Percentiles rank a stretch among this genome's conserved stretches.
Evolutionary conservation across 345 rosid species (phyloP).

Genomic region (Trapa bicornis): DNA sequence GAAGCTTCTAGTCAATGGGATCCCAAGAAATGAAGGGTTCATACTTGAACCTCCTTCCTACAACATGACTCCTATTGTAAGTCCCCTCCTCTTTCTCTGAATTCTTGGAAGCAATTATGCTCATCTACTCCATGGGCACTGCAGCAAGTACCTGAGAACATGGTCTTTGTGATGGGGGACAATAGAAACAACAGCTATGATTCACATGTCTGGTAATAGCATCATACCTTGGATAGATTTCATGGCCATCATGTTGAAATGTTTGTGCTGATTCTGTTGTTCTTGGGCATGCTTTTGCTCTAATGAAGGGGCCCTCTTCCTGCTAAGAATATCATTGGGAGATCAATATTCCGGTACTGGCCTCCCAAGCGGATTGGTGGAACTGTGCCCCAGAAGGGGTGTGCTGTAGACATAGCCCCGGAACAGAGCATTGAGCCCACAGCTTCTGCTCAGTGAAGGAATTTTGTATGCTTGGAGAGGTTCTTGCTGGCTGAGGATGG

Average conservation of each 20-base stretch:
- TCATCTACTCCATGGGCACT: not conserved
- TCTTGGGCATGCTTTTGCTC: constrained; percentile 2
- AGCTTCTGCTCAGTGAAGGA: constrained; percentile 4
- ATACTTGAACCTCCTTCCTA: constrained; percentile 69
- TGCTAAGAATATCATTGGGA: constrained; percentile 79
- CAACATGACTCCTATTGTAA: constrained; percentile 68
- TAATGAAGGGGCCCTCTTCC: constrained; percentile 78
- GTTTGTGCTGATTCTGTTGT: not conserved
- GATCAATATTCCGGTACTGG: constrained; percentile 85
- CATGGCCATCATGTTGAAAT: not conserved
- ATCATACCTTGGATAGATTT: not conserved
- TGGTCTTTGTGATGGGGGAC: constrained; percentile 95
- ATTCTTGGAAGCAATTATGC: not conserved
- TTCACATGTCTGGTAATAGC: constrained; percentile 79
- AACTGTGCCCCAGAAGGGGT: constrained; percentile 50
- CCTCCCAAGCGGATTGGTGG: constrained; percentile 75
- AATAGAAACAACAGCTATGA: constrained; percentile 94
- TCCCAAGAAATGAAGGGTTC: constrained; percentile 48
- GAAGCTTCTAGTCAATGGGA: constrained; percentile 70
- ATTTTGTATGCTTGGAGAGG: not conserved
- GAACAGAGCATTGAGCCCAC: constrained; percentile 12
- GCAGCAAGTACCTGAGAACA: constrained; percentile 68
- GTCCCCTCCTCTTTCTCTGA: constrained; percentile 12
- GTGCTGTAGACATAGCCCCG: constrained; percentile 46
- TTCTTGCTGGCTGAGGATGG: not conserved